phyloP scores from a whole-genome alignment of 192 early-diverging fungal species.

The Chytriomyces confervae region DNA sequence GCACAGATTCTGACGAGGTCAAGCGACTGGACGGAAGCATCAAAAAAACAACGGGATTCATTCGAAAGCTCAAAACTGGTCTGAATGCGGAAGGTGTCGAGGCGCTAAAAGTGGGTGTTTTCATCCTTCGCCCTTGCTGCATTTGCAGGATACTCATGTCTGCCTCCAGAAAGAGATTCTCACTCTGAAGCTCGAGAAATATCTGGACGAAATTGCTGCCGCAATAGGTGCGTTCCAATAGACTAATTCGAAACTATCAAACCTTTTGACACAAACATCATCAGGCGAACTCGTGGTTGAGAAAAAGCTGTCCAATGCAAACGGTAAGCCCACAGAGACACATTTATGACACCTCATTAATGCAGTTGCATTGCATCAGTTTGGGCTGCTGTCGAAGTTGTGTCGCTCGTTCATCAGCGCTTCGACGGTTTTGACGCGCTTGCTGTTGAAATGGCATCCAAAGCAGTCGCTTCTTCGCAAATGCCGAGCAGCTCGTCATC shows the following conservation, averaged over 20 bases:
- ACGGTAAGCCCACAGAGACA: too few relatives aligned
- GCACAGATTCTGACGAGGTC: too few relatives aligned
- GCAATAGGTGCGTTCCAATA: background rate
- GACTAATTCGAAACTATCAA: too few relatives aligned
- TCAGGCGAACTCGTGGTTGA: too few relatives aligned
- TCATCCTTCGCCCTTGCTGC: conserved; percentile 16
- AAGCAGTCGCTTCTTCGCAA: conserved; percentile 17
- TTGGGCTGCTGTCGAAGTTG: conserved; percentile 78
- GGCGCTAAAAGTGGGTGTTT: conserved; percentile 67
- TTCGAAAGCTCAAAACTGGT: conserved; percentile 83
- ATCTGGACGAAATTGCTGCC: conserved; percentile 86
- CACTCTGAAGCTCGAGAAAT: conserved; percentile 94
- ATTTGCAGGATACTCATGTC: too few relatives aligned
- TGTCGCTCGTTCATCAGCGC: conserved; percentile 84
- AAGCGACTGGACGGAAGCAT: conserved; percentile 85
- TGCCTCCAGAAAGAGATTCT: conserved; percentile 63
- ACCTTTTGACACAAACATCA: too few relatives aligned
- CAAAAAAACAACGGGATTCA: conserved; percentile 96
- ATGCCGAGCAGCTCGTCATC: conserved; percentile 72
- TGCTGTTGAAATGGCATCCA: conserved; percentile 50
- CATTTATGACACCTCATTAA: too few relatives aligned
- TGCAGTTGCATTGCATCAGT: conserved; percentile 36
- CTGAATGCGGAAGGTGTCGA: conserved; percentile 69
- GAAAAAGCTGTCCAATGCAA: too few relatives aligned
- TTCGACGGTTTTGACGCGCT: conserved; percentile 78